These are phyloP conservation scores for Tolypocladium cylindrosporum DNA, from an alignment of 2,329 filamentous ascomycete species.

Conservation along the genomic window DNA sequence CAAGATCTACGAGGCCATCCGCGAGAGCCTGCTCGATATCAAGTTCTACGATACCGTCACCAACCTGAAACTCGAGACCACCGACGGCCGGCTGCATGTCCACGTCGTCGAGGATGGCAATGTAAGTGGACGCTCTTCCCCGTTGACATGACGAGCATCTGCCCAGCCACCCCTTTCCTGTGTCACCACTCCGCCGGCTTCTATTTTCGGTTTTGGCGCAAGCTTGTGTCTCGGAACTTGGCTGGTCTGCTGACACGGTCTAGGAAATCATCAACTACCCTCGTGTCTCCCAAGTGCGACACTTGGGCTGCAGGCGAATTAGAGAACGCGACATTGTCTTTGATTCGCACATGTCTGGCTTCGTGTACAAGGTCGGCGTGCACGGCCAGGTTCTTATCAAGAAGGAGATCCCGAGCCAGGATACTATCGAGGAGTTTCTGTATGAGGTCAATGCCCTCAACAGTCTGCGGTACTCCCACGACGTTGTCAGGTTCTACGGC, in stretches of 20 bases:
- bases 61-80: slow-evolving; percentile 87
- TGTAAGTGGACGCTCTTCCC: slow-evolving; percentile 27
- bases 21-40: slow-evolving; percentile 84
- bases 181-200: not conserved
- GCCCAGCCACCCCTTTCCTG: not conserved
- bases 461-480: slow-evolving; percentile 58
- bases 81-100: slow-evolving; percentile 78
- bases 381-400: slow-evolving; percentile 69
- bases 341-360: slow-evolving; percentile 88
- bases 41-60: slow-evolving; percentile 95
- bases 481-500: slow-evolving; percentile 79
- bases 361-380: slow-evolving; percentile 86
- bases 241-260: slow-evolving; percentile 5
- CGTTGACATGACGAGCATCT: not conserved
- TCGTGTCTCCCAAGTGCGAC: slow-evolving; percentile 58
- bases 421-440: slow-evolving; percentile 90
- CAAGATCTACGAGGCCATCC: slow-evolving; percentile 88
- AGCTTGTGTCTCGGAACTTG: not conserved
- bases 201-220: not conserved
- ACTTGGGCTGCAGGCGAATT: slow-evolving; percentile 57
- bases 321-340: slow-evolving; percentile 71
- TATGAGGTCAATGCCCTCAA: slow-evolving; percentile 97
- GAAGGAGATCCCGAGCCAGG: slow-evolving; percentile 94
- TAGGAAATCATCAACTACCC: slow-evolving; percentile 86
- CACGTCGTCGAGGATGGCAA: slow-evolving; percentile 97